Conservation (phyloP, 345 rosid species). For the Eucalyptus coolabah region DNA sequence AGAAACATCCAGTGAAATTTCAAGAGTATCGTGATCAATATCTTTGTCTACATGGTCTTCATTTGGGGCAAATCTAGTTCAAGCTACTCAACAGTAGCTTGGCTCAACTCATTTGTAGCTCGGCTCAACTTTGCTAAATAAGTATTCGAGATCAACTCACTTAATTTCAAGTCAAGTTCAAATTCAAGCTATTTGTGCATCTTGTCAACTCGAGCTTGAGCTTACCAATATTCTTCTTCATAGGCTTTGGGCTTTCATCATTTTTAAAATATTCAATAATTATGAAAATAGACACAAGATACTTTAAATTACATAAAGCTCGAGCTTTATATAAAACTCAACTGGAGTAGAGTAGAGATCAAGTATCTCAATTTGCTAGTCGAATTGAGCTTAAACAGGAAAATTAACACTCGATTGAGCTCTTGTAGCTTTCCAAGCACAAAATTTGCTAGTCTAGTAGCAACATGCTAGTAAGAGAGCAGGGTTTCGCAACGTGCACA, state of each 20-base stretch:
- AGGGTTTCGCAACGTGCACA: accelerated
- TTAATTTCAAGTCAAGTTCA: neutral
- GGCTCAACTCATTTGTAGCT: neutral
- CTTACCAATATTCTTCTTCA: neutral
- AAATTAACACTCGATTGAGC: neutral
- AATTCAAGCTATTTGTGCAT: neutral
- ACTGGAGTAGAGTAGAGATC: accelerated
- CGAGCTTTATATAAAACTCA: too few relatives aligned
- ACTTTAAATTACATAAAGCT: neutral
- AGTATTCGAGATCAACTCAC: neutral
- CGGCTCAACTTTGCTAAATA: too few relatives aligned
- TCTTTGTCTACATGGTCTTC: neutral
- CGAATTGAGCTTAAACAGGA: neutral
- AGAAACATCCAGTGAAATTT: neutral
- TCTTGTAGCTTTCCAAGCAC: too few relatives aligned
- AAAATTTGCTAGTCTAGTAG: accelerated
- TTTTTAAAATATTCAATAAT: too few relatives aligned
- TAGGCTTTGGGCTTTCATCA: neutral
- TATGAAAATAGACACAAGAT: neutral
- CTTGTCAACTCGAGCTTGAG: neutral
- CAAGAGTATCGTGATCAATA: neutral
- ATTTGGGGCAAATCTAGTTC: neutral
- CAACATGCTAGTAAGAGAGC: too few relatives aligned
- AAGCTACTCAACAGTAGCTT: neutral
- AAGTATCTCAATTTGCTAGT: neutral